Percentiles rank a stretch among this genome's conserved stretches.
These are phyloP conservation scores for Phytophthora podocarpi DNA, from an alignment of 352 stramenopile species.

Conservation along the genomic window DNA sequence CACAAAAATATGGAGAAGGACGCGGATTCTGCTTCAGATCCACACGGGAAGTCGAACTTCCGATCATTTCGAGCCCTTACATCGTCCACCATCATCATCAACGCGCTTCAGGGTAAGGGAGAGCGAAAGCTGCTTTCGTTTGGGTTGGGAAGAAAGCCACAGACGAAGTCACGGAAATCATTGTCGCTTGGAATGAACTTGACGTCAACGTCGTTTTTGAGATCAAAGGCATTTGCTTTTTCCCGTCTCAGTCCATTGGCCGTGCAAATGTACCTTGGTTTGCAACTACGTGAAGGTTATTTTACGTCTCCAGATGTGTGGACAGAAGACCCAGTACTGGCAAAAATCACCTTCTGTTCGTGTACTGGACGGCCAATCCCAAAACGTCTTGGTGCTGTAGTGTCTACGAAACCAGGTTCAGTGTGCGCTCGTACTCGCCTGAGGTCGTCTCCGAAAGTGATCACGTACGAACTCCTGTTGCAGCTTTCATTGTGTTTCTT, in stretches of 20 bases:
- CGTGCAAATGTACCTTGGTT: slow-evolving; percentile 36
- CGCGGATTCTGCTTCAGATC: neutral
- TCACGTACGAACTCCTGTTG: slow-evolving; percentile 47
- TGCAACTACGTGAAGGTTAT: slow-evolving; percentile 23
- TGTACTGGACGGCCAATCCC: neutral
- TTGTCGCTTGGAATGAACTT: slow-evolving; percentile 10
- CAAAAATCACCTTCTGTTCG: slow-evolving; percentile 15
- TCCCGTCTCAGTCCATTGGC: slow-evolving; percentile 40
- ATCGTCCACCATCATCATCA: slow-evolving; percentile 1
- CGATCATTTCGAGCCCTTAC: slow-evolving; percentile 16
- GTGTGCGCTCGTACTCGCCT: slow-evolving; percentile 12
- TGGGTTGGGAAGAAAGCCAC: slow-evolving; percentile 11
- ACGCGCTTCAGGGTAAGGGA: slow-evolving; percentile 16
- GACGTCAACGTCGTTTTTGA: neutral
- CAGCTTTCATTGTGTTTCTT: slow-evolving; percentile 51
- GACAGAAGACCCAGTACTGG: slow-evolving; percentile 11
- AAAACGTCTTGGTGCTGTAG: neutral
- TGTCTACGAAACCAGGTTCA: neutral
- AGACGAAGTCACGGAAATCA: slow-evolving; percentile 29
- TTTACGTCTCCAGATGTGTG: slow-evolving; percentile 27
- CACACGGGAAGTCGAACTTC: neutral
- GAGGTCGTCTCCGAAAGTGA: slow-evolving; percentile 29
- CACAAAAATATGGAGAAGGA: slow-evolving; percentile 27
- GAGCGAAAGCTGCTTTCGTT: slow-evolving; percentile 20
- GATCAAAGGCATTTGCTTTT: slow-evolving; percentile 28